These are phyloP conservation scores for Podospora australis DNA, from an alignment of 495 filamentous ascomycete species.

Conservation along the genomic window DNA sequence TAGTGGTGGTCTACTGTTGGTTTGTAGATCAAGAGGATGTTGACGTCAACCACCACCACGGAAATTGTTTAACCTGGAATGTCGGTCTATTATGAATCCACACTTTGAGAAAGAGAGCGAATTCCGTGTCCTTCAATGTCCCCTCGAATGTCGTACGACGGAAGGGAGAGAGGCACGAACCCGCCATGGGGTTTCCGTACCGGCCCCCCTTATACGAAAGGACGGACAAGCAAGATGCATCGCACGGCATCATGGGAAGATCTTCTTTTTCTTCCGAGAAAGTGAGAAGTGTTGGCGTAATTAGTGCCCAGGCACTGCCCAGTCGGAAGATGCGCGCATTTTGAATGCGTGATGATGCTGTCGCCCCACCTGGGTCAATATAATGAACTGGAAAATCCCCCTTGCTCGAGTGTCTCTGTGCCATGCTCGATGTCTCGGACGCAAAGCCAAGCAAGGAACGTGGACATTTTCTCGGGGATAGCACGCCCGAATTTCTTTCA, in stretches of 20 bases:
- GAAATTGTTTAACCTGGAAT: neutral
- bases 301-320: neutral
- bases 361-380: neutral
- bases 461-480: conserved; percentile 2
- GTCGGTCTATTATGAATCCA: no score
- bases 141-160: neutral
- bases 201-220: no score
- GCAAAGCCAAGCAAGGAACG: conserved; percentile 7
- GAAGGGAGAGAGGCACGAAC: conserved; percentile 1
- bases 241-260: no score
- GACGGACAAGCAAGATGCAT: no score
- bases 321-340: neutral
- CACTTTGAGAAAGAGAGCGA: neutral
- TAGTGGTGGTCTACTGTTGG: neutral
- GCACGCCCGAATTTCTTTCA: no score
- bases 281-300: no score
- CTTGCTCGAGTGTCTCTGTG: no score
- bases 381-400: no score
- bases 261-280: no score
- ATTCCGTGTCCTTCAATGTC: neutral
- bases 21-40: neutral
- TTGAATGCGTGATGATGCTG: neutral
- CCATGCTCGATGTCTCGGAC: neutral
- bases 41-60: neutral
- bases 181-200: conserved; percentile 7